phyloP scores from a whole-genome alignment of 768 basidiomycete species.

The Leccinum olivaceopallidum region DNA sequence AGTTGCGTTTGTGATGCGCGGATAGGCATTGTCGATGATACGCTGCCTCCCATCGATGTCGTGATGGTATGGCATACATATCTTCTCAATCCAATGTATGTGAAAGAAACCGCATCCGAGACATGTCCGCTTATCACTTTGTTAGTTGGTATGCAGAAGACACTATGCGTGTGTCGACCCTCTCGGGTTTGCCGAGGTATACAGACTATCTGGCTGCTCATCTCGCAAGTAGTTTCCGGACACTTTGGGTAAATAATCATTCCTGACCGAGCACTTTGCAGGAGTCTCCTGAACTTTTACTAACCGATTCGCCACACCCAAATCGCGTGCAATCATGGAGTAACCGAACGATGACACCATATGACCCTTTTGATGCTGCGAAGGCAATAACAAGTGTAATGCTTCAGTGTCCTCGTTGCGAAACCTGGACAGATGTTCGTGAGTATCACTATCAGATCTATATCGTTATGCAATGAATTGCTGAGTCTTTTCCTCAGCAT shows the following conservation, averaged over 20 bases:
- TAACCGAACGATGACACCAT: constrained; percentile 2
- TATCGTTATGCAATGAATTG: not conserved
- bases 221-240: constrained; percentile 11
- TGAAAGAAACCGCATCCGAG: not conserved
- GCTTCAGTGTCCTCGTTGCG: not conserved
- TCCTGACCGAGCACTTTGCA: not conserved
- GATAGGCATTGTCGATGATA: constrained; percentile 2
- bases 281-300: constrained; percentile 6
- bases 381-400: constrained; percentile 15
- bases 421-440: not conserved
- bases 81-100: constrained; percentile 35
- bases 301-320: constrained; percentile 6
- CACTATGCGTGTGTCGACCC: constrained; percentile 3
- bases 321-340: constrained; percentile 5
- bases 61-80: constrained; percentile 41
- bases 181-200: constrained; percentile 11
- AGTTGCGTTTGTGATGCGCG: not conserved
- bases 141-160: constrained; percentile 25
- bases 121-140: no score
- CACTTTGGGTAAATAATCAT: not conserved
- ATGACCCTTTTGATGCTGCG: constrained; percentile 30
- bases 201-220: constrained; percentile 12
- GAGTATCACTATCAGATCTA: not conserved
- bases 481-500: constrained; percentile 30
- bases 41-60: constrained; percentile 36